These are phyloP conservation scores for Chalciporus pseudorubinellus DNA, from an alignment of 768 basidiomycete genomes.

Conservation along the genomic window DNA sequence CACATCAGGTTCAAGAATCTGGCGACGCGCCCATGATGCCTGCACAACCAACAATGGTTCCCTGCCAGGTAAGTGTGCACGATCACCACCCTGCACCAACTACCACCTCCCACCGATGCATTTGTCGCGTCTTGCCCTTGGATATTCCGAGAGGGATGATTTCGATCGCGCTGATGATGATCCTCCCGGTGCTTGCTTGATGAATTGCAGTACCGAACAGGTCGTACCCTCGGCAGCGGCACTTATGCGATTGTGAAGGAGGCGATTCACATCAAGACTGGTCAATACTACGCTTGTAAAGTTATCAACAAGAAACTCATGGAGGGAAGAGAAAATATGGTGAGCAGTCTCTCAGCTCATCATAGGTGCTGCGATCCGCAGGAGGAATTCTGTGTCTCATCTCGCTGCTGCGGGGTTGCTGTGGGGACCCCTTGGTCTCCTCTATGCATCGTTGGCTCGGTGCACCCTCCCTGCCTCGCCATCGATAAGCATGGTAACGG, in stretches of 20 bases:
- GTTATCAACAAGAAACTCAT: constrained; percentile 99
- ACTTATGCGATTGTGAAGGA: constrained; percentile 96
- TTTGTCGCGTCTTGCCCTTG: constrained; percentile 2
- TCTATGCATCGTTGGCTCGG: constrained; percentile 2
- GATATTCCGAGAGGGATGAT: background rate
- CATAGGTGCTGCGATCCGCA: constrained; percentile 8
- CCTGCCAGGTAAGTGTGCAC: constrained; percentile 41
- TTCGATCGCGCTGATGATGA: constrained; percentile 7
- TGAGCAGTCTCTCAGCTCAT: constrained; percentile 34
- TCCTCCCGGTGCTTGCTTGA: background rate
- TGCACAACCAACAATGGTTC: constrained; percentile 36
- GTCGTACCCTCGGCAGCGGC: constrained; percentile 84
- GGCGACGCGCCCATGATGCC: constrained; percentile 25
- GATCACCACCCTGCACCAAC: background rate
- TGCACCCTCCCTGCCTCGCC: constrained; percentile 1
- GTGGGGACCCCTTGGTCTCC: background rate
- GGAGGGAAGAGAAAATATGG: constrained; percentile 98
- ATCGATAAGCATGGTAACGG: constrained; percentile 10
- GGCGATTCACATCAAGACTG: constrained; percentile 90
- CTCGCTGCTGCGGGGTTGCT: background rate
- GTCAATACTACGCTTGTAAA: constrained; percentile 97
- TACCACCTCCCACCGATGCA: background rate
- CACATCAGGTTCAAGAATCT: constrained; percentile 15
- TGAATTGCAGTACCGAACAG: constrained; percentile 70
- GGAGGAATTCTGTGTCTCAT: background rate